These are phyloP conservation scores for Hypholoma fasciculare DNA, from an alignment of 768 basidiomycete species.

Conservation along the genomic window DNA sequence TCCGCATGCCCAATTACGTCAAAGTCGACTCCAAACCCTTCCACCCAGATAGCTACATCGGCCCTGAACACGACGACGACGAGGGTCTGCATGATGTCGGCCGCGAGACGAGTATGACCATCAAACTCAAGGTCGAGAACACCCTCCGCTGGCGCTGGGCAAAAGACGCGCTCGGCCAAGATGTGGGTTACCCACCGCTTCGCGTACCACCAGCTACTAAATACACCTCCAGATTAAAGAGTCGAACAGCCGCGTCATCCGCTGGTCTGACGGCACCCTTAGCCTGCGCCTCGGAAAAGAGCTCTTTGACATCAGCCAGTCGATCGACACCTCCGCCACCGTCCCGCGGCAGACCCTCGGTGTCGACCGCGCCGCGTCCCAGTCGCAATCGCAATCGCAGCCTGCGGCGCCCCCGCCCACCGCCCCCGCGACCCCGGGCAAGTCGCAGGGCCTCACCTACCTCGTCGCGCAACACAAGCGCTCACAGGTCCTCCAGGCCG, in stretches of 20 bases:
- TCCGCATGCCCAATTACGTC: conserved; percentile 93
- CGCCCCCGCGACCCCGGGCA: conserved; percentile 33
- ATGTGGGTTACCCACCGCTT: conserved; percentile 51
- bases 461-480: conserved; percentile 89
- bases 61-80: conserved; percentile 78
- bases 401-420: conserved; percentile 42
- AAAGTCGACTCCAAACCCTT: conserved; percentile 89
- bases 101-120: conserved; percentile 79
- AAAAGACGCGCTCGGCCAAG: conserved; percentile 69
- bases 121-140: conserved; percentile 90
- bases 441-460: conserved; percentile 80
- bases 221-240: conserved; percentile 67
- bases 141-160: conserved; percentile 96
- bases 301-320: conserved; percentile 86
- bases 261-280: conserved; percentile 94
- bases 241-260: conserved; percentile 88
- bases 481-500: conserved; percentile 83
- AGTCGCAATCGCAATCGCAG: conserved; percentile 36
- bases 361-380: conserved; percentile 34
- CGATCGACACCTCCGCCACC: conserved; percentile 74
- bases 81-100: conserved; percentile 59
- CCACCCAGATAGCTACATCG: conserved; percentile 82
- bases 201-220: neutral
- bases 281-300: conserved; percentile 93
- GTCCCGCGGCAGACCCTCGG: conserved; percentile 59